Conservation (phyloP, 176 grass and related monocot genomes). For the Elaeis guineensis region DNA sequence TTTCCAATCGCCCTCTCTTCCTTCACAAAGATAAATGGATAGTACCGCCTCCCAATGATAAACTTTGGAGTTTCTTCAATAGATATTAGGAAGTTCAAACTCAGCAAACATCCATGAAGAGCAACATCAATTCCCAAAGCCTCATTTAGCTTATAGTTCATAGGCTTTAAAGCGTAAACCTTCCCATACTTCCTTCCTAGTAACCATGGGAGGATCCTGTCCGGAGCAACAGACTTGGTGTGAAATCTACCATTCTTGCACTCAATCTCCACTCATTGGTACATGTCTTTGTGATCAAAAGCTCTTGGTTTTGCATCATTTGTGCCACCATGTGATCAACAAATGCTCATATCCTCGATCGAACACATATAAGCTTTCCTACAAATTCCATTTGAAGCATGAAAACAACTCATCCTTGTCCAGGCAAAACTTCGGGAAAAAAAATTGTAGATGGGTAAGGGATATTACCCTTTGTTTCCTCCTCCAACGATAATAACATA, state of each 20-base stretch:
- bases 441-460: background rate
- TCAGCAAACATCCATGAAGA: background rate
- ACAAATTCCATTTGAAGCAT: background rate
- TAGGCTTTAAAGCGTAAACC: background rate
- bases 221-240: constrained; percentile 5
- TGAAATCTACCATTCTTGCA: background rate
- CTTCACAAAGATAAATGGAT: background rate
- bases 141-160: background rate
- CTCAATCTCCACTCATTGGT: constrained; percentile 9
- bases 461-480: constrained; percentile 23
- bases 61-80: background rate
- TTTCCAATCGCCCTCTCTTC: background rate
- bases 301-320: background rate
- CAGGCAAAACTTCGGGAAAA: background rate
- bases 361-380: constrained; percentile 10
- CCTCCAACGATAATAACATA: constrained; percentile 1
- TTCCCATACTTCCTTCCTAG: constrained; percentile 7
- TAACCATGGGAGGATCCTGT: background rate
- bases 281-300: background rate
- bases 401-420: background rate
- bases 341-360: background rate
- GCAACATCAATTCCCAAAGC: background rate
- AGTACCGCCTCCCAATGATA: background rate
- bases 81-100: constrained; percentile 6
- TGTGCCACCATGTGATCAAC: background rate